These are phyloP conservation scores for Dittrichia graveolens DNA, from an alignment of 129 eudicot species.

Conservation along the genomic window DNA sequence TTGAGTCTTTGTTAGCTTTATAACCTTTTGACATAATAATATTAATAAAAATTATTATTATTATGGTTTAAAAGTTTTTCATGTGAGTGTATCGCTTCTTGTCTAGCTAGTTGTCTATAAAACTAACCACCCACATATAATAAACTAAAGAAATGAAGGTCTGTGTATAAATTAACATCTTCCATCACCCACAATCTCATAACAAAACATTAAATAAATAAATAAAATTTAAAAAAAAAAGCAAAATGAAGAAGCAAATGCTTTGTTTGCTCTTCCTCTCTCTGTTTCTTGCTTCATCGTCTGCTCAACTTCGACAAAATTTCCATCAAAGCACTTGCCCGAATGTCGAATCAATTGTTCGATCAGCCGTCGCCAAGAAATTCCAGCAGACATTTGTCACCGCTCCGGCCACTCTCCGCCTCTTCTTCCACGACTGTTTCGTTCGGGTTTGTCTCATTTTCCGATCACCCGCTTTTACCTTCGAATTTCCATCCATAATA, in stretches of 20 bases:
- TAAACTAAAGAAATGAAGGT: neutral
- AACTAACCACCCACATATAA: too few species aligned
- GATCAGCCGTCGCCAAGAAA: conserved; percentile 52
- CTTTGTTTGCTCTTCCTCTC: conserved; percentile 30
- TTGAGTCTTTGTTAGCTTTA: too few species aligned
- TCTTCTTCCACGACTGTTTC: conserved; percentile 80
- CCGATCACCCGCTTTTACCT: neutral
- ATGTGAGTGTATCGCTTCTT: too few species aligned
- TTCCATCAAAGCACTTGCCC: conserved; percentile 69
- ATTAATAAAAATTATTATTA: too few species aligned
- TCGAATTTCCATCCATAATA: neutral
- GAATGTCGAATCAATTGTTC: conserved; percentile 62
- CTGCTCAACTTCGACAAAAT: conserved; percentile 51
- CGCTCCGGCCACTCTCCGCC: conserved; percentile 74
- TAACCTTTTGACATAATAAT: too few species aligned
- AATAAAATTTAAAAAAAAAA: neutral
- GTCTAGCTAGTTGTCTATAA: too few species aligned
- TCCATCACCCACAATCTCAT: conserved; percentile 5
- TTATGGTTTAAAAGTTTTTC: too few species aligned
- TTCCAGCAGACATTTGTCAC: conserved; percentile 65
- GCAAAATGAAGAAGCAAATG: conserved; percentile 29
- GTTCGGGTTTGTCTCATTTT: conserved; percentile 50
- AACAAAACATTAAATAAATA: neutral
- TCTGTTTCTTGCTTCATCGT: conserved; percentile 30
- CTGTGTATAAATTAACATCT: conserved; percentile 12